These are phyloP conservation scores for Protomyces pachydermus DNA, from an alignment of 1,139 yeast genomes.

Conservation along the genomic window DNA sequence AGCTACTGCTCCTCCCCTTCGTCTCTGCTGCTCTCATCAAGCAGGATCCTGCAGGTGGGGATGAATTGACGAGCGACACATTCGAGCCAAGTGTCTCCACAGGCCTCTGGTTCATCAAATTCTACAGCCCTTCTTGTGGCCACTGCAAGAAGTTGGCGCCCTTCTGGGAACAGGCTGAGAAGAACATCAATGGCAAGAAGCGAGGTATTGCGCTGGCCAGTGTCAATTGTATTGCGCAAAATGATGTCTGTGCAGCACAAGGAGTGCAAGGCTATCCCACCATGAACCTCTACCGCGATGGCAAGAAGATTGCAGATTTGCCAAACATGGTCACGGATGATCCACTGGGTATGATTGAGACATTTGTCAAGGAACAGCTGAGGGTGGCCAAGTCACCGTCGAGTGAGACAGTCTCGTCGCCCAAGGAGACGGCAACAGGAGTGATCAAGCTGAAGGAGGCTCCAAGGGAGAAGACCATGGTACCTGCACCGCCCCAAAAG, in stretches of 20 bases:
- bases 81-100: conserved; percentile 26
- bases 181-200: conserved; percentile 35
- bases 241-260: conserved; percentile 41
- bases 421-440: neutral
- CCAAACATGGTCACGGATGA: conserved; percentile 26
- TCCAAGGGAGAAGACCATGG: neutral
- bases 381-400: conserved; percentile 3
- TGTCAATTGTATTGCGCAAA: conserved; percentile 43
- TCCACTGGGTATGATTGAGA: conserved; percentile 16
- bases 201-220: conserved; percentile 40
- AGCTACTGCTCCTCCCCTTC: neutral
- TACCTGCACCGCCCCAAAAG: neutral
- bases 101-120: conserved; percentile 42
- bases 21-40: neutral
- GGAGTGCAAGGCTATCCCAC: conserved; percentile 40
- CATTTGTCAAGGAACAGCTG: neutral
- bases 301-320: conserved; percentile 36
- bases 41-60: neutral
- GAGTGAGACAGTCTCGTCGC: neutral
- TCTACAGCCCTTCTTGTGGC: conserved; percentile 44
- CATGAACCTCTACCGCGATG: conserved; percentile 39
- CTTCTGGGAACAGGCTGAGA: conserved; percentile 38
- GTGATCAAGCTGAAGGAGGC: neutral
- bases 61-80: conserved; percentile 2
- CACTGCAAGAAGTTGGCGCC: conserved; percentile 44